Evolutionary conservation across 208 protist species (phyloP), one percentile per base, ranked within the genome.

Genomic region (Crithidia acanthocephali): DNA sequence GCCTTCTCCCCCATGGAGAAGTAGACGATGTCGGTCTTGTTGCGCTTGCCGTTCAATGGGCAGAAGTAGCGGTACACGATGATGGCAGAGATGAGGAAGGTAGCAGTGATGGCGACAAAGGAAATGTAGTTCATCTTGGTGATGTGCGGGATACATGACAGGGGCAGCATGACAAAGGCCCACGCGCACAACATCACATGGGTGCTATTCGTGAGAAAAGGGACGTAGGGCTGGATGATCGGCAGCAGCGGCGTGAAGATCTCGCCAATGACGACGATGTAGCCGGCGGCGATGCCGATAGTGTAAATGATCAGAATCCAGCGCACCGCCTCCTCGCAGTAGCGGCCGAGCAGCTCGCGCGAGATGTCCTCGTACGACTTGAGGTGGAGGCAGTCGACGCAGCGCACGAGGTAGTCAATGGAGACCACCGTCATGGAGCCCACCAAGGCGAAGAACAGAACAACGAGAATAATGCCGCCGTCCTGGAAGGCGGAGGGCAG

Each of bases 351-450:
- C n/a, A 93, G 69, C 55, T 86, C 81, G 13, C 80, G 35, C n/a
- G 87, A 80, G 50, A 93, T 90, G 60, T 90, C 90, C 60, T 95
- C 90, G 76, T 93, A 95, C 22, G 87, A 92, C 50, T 83, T 77
- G 22, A 95, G 71, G 28, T 80, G 48, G 18, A 93, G 72, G 16
- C 23, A 50, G 37, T 92, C 85, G 0, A 92, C 72, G 50, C 85
- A 93, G n/a, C 87, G 60, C 55, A 93, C 63, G 2, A 92, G 63
- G 74, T 93, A 95, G 67, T 95, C 82, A 60, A 95, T 93, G 5
- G 84, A 90, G 45, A 92, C 18, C 2, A 93, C 78, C 0, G 85
- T 93, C 37, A 93, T 62, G 20, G 48, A 28, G 10, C 70, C 87
- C 9, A 92, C 84, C 7, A 85, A 6, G 15, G 59, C 15, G 18